phyloP scores from a whole-genome alignment of 306 rosid species.

The Acacia confusa region DNA sequence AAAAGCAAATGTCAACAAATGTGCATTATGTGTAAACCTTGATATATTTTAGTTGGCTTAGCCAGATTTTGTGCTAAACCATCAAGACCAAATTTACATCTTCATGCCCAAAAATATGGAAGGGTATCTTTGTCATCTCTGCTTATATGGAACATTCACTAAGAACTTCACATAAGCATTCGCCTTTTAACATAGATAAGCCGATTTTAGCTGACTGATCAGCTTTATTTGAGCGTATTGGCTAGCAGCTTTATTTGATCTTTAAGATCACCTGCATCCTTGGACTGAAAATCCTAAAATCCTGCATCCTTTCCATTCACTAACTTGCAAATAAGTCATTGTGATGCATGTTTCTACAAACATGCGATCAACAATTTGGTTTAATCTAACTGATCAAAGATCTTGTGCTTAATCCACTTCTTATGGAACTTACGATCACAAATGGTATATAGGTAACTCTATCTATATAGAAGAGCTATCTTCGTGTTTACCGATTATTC shows the following conservation, averaged over 20 bases:
- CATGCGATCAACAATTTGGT: neutral
- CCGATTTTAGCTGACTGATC: neutral
- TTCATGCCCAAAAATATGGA: neutral
- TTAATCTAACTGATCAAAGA: neutral
- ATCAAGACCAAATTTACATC: neutral
- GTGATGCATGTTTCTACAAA: neutral
- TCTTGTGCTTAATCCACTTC: neutral
- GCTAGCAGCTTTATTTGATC: neutral
- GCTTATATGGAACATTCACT: neutral
- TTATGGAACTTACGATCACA: neutral
- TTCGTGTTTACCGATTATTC: constrained; percentile 10
- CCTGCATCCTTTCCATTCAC: neutral
- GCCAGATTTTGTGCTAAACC: neutral
- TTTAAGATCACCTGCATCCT: neutral
- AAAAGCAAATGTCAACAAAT: neutral
- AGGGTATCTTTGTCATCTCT: neutral
- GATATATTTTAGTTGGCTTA: neutral
- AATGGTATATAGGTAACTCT: neutral
- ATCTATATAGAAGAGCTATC: neutral
- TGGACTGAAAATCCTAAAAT: neutral
- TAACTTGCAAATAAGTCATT: neutral
- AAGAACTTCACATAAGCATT: neutral
- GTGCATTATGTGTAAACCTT: neutral
- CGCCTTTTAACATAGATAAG: neutral
- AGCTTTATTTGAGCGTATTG: neutral